Evolutionary conservation across 306 rosid genomes (phyloP).

Genomic region (Comarum palustre): DNA sequence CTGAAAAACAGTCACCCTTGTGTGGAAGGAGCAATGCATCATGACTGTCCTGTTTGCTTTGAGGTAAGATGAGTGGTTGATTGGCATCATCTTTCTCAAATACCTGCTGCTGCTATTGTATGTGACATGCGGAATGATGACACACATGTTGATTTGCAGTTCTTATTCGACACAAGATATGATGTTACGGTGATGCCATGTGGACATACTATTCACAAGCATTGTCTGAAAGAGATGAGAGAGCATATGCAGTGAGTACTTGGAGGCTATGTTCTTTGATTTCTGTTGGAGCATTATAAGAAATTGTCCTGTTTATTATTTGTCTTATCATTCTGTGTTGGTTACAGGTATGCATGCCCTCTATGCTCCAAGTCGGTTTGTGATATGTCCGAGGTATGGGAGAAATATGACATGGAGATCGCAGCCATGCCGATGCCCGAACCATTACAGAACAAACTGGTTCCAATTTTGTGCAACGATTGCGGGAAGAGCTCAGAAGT

Average conservation of each 20-base stretch:
- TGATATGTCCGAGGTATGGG: constrained; percentile 94
- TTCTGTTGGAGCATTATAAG: background rate
- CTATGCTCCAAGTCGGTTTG: constrained; percentile 82
- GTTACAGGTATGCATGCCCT: constrained; percentile 74
- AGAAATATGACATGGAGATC: constrained; percentile 70
- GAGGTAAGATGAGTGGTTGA: constrained; percentile 48
- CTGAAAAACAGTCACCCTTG: constrained; percentile 75
- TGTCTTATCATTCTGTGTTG: background rate
- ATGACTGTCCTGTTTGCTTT: constrained; percentile 85
- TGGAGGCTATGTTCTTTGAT: background rate
- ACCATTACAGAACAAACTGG: constrained; percentile 55
- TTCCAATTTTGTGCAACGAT: constrained; percentile 88
- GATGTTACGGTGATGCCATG: constrained; percentile 70
- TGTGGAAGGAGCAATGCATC: constrained; percentile 95
- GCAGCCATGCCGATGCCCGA: constrained; percentile 79
- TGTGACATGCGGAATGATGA: constrained; percentile 10
- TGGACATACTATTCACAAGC: constrained; percentile 77
- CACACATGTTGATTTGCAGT: constrained; percentile 48
- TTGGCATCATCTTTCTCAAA: background rate
- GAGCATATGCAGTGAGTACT: constrained; percentile 71
- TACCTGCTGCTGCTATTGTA: background rate
- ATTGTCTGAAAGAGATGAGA: constrained; percentile 78
- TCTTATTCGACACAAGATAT: constrained; percentile 58
- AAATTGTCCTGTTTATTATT: background rate
- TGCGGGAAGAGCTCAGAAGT: constrained; percentile 62